Evolutionary conservation across 768 basidiomycete species (phyloP), one percentile per base, ranked within the genome.

Genomic region (Amanita rubescens): DNA sequence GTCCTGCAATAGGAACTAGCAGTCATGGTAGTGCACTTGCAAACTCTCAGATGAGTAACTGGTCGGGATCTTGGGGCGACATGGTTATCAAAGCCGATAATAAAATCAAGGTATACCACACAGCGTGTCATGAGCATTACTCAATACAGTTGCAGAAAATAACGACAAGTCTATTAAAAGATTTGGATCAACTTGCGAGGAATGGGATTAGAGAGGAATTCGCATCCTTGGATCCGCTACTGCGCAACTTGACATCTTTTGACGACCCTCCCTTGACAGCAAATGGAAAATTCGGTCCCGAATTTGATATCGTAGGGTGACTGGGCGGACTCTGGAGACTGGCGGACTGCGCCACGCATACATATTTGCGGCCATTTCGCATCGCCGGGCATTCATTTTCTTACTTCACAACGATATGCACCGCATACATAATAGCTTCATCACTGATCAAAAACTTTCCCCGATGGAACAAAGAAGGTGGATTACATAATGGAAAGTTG

Each of bases 141-240:
- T 35, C 41, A 22, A n/a, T 24, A n/a, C 8, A 15, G n/a, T 9
- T 9, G 15, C 66, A 94, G 92, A 94, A 93, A 84, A 82, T 94
- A 57, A 87, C 84, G n/a, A 77, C 81, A 17, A 71, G 69, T 38
- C 70, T 95, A 9, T 69, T 92, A 54, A 93, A 92, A 66, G 92
- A 94, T 58, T 78, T 95, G 20, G 92, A 94, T 67, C 74, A 78
- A 37, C 81, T 90, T 44, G 90, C 91, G 45, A 76, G 90, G 55
- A 83, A 82, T 46, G 80, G 81, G 12, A 93, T 94, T 65, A 85
- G 79, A 66, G 87, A 90, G 53, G 90, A 94, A 67, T 71, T 94
- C 34, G 82, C 85, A 15, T 87, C 87, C 22, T 75, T 93, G 42
- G 88, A 90, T 67, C 90, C 90, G 24, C 64, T 90, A 32, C 71